A percentile compares a stretch with the other conserved stretches of the same genome.
phyloP scores from a whole-genome alignment of 2,329 filamentous ascomycete genomes.

The Curvularia sp. region DNA sequence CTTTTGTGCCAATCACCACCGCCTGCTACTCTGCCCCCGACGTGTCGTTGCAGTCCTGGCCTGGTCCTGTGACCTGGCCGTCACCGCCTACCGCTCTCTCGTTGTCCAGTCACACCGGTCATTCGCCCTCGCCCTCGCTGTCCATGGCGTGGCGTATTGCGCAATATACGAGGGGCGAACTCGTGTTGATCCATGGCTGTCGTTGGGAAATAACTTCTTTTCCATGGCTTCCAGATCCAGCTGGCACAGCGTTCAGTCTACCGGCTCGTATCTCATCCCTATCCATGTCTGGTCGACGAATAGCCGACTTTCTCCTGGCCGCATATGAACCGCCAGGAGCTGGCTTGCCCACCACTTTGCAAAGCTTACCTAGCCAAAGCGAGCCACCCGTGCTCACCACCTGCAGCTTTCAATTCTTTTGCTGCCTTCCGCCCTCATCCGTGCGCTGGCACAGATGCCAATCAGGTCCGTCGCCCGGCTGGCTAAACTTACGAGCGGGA shows the following conservation, averaged over 20 bases:
- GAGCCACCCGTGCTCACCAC: conserved; percentile 33
- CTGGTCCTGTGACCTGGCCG: conserved; percentile 36
- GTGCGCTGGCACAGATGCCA: conserved; percentile 37
- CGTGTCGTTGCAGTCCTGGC: conserved; percentile 23
- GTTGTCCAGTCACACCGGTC: conserved; percentile 23
- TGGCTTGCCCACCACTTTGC: conserved; percentile 31
- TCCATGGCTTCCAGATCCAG: conserved; percentile 28
- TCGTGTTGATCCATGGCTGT: conserved; percentile 7
- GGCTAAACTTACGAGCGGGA: conserved; percentile 46
- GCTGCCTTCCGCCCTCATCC: conserved; percentile 43
- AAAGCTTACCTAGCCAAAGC: conserved; percentile 34
- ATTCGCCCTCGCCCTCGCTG: conserved; percentile 21
- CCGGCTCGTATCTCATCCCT: conserved; percentile 30
- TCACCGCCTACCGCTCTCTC: conserved; percentile 26
- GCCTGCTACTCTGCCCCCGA: conserved; percentile 22
- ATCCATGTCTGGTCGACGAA: not conserved
- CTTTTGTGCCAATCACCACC: conserved; percentile 40
- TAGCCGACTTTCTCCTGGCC: conserved; percentile 13
- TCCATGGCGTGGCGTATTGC: conserved; percentile 36
- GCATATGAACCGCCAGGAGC: conserved; percentile 27
- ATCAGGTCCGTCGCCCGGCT: conserved; percentile 44
- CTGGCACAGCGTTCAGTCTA: conserved; percentile 30
- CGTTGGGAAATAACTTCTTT: not conserved
- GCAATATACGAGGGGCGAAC: conserved; percentile 27
- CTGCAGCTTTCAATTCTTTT: conserved; percentile 42